Conservation (phyloP, 1,284 basidiomycete genomes). For the Pisolithus thermaeus region DNA sequence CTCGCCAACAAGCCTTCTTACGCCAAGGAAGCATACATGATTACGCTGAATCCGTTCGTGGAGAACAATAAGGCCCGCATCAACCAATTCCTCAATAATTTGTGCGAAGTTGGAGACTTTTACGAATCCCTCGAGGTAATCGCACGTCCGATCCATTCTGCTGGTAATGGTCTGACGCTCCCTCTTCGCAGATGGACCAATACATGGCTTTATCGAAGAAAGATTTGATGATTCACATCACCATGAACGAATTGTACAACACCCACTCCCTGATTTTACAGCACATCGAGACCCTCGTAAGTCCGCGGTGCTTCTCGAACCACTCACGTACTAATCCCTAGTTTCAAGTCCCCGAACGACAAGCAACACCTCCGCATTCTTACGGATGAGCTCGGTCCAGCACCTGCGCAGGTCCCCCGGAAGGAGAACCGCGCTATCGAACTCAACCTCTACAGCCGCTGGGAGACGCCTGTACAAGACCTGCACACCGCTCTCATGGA, state of each 20-base stretch:
- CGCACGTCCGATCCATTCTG: conserved; percentile 2
- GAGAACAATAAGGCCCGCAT: conserved; percentile 97
- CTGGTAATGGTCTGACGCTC: background rate
- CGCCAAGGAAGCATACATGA: conserved; percentile 98
- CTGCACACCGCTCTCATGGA: conserved; percentile 96
- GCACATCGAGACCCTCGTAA: conserved; percentile 89
- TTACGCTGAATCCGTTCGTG: conserved; percentile 95
- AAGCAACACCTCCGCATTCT: conserved; percentile 96
- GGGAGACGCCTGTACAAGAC: conserved; percentile 99
- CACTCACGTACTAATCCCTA: conserved; percentile 4
- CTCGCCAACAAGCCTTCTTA: conserved; percentile 98
- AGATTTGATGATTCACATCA: conserved; percentile 96
- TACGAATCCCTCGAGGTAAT: conserved; percentile 95
- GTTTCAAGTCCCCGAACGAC: conserved; percentile 84
- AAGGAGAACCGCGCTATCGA: conserved; percentile 97
- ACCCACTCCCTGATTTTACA: conserved; percentile 93
- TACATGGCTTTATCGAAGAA: conserved; percentile 99
- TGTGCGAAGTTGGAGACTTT: conserved; percentile 99
- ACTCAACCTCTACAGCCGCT: conserved; percentile 89
- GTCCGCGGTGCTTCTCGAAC: conserved; percentile 24
- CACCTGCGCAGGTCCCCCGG: conserved; percentile 91
- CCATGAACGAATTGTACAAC: conserved; percentile 98
- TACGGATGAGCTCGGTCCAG: conserved; percentile 90
- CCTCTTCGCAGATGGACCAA: conserved; percentile 83
- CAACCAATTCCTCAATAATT: conserved; percentile 92